Conservation (phyloP, 352 stramenopile genomes). For the Pythium volutum region DNA sequence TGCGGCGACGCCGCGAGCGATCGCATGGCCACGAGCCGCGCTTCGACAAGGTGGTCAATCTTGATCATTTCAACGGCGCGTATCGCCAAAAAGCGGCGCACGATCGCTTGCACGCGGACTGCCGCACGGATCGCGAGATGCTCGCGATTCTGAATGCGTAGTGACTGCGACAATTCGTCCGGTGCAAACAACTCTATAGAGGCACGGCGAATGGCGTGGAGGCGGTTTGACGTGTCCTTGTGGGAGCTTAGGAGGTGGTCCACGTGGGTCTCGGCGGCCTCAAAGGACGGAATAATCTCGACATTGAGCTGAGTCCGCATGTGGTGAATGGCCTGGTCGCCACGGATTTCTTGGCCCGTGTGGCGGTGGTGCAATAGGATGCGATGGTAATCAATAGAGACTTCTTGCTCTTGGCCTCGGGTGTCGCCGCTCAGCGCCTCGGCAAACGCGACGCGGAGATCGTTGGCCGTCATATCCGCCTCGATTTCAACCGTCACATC, state of each 20-base stretch:
- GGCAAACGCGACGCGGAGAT: slow-evolving; percentile 47
- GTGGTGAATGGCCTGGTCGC: slow-evolving; percentile 25
- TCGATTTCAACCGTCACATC: slow-evolving; percentile 34
- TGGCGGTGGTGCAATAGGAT: not conserved
- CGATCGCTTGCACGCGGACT: slow-evolving; percentile 40
- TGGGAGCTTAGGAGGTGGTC: slow-evolving; percentile 37
- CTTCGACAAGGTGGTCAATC: slow-evolving; percentile 53
- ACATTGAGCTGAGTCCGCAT: slow-evolving; percentile 34
- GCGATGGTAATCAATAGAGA: slow-evolving; percentile 32
- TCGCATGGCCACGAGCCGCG: slow-evolving; percentile 32
- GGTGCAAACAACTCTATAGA: slow-evolving; percentile 29
- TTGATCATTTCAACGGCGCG: slow-evolving; percentile 37
- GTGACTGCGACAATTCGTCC: not conserved
- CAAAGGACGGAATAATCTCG: slow-evolving; percentile 37
- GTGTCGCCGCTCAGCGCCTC: slow-evolving; percentile 27
- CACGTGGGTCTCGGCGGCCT: slow-evolving; percentile 31
- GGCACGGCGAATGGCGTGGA: slow-evolving; percentile 33
- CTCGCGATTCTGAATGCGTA: not conserved
- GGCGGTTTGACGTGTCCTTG: slow-evolving; percentile 23
- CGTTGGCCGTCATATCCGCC: slow-evolving; percentile 55
- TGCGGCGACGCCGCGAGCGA: slow-evolving; percentile 1
- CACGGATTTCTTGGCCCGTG: slow-evolving; percentile 29
- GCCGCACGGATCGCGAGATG: slow-evolving; percentile 5
- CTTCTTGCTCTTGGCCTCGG: not conserved
- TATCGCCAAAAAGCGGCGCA: slow-evolving; percentile 44